Percentiles rank a stretch among this genome's conserved stretches.
phyloP scores from a whole-genome alignment of 176 grass and related monocot species.

The Tillandsia fasciculata region DNA sequence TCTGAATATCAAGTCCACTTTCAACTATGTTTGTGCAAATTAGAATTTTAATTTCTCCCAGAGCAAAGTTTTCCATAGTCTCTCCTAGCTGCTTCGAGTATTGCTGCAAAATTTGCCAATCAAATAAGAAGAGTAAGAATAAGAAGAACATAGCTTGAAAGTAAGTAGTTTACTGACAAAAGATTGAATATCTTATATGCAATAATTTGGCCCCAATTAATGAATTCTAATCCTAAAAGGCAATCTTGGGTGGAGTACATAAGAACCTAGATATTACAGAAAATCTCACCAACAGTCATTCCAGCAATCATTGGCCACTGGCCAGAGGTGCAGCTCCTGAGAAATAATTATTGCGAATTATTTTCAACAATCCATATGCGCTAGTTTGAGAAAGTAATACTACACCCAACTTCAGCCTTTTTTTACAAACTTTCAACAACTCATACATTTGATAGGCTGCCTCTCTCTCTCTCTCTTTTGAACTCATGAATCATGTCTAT shows the following conservation, averaged over 20 bases:
- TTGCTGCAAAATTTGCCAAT: conserved; percentile 38
- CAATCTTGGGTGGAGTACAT: background rate
- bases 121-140: background rate
- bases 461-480: too few relatives aligned
- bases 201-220: too few relatives aligned
- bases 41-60: conserved; percentile 68
- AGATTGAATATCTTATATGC: too few relatives aligned
- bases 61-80: conserved; percentile 75
- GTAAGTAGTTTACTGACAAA: background rate
- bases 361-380: too few relatives aligned
- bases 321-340: background rate
- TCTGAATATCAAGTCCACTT: conserved; percentile 90
- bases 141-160: background rate
- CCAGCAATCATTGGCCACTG: background rate
- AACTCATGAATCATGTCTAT: too few relatives aligned
- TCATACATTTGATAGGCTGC: too few relatives aligned
- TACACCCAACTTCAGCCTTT: too few relatives aligned
- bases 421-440: too few relatives aligned
- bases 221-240: too few relatives aligned
- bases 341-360: too few relatives aligned
- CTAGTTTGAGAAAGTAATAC: too few relatives aligned
- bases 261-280: background rate
- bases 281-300: background rate
- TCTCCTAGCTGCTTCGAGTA: conserved; percentile 57
- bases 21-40: conserved; percentile 95